Evolutionary conservation across 176 grass and related monocot species (phyloP).

Genomic region (Avena insularis): DNA sequence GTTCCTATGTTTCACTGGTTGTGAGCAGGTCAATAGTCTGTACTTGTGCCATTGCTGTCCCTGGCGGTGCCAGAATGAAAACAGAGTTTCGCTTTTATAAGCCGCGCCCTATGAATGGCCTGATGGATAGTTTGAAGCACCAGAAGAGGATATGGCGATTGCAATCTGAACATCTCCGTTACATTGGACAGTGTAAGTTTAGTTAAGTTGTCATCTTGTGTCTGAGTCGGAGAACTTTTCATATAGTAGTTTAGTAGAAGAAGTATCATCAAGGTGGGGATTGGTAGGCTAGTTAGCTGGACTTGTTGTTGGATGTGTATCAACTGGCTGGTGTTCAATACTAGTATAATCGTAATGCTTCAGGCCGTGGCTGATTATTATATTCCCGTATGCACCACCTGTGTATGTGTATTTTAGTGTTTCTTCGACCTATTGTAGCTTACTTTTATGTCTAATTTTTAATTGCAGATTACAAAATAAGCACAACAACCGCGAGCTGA

Average conservation of each 20-base stretch:
- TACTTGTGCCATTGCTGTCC: slow-evolving; percentile 56
- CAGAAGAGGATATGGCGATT: slow-evolving; percentile 6
- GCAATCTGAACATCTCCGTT: neutral
- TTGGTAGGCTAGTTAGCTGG: neutral
- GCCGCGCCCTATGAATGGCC: neutral
- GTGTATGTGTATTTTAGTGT: neutral
- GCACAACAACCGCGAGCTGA: neutral
- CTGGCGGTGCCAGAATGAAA: slow-evolving; percentile 37
- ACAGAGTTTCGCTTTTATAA: slow-evolving; percentile 18
- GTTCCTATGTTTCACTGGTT: slow-evolving; percentile 8
- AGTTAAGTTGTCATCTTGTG: slow-evolving; percentile 13
- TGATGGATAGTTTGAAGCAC: neutral
- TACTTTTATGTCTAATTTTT: neutral
- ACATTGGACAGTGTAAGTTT: neutral
- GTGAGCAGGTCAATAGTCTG: slow-evolving; percentile 10
- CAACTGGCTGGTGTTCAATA: neutral
- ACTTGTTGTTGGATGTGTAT: slow-evolving; percentile 16
- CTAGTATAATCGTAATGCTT: neutral
- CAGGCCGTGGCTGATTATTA: neutral
- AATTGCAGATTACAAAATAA: neutral
- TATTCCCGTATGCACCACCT: neutral
- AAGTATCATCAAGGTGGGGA: neutral
- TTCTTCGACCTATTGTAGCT: neutral
- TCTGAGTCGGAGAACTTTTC: slow-evolving; percentile 15
- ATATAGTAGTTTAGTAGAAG: slow-evolving; percentile 21